phyloP scores from a whole-genome alignment of 1,284 basidiomycete genomes.

The Trichosporon inkin region DNA sequence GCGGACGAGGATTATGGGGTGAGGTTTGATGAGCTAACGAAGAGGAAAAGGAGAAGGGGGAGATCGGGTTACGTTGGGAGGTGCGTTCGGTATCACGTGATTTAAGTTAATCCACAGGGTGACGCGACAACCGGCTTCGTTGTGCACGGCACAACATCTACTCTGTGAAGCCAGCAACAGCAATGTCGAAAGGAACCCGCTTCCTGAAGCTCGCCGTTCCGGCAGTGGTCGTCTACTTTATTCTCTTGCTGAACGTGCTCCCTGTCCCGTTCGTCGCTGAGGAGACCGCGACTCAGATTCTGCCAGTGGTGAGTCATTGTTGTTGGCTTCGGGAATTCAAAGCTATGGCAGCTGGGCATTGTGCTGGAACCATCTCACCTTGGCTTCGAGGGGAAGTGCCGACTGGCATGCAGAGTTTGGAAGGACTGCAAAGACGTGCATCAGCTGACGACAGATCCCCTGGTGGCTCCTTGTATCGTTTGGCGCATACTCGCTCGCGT shows the following conservation, averaged over 20 bases:
- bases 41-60: too few species aligned
- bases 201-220: conserved; percentile 55
- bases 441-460: conserved; percentile 56
- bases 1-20: too few species aligned
- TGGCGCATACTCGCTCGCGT: conserved; percentile 67
- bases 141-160: neutral
- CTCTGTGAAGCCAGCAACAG: too few species aligned
- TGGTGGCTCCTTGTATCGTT: conserved; percentile 73
- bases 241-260: conserved; percentile 57
- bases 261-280: conserved; percentile 59
- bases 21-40: too few species aligned
- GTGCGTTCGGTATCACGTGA: too few species aligned
- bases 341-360: too few species aligned
- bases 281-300: conserved; percentile 53
- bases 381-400: too few species aligned
- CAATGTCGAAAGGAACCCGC: conserved; percentile 61
- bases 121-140: neutral
- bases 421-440: too few species aligned
- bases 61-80: too few species aligned
- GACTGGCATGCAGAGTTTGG: too few species aligned
- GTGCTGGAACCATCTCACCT: too few species aligned
- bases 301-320: conserved; percentile 60
- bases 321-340: too few species aligned
- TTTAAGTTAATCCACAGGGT: neutral
- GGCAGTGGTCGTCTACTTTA: conserved; percentile 55